Evolutionary conservation across 805 yeast genomes (phyloP).

Genomic region (Hanseniaspora jakobsenii): DNA sequence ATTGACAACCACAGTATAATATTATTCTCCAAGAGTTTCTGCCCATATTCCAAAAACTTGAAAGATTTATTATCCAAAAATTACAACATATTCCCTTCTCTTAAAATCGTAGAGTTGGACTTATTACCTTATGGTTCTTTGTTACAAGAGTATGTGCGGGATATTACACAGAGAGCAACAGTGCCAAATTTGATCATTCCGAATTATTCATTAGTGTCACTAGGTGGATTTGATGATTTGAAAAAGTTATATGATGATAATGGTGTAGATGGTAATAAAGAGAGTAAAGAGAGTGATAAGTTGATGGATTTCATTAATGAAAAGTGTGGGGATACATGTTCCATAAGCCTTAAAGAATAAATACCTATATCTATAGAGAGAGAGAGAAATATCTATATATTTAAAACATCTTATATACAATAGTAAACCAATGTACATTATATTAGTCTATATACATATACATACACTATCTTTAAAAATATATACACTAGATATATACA

Average conservation of each 20-base stretch:
- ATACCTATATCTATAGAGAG: too few species aligned
- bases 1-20: conserved; percentile 48
- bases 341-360: background rate
- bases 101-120: conserved; percentile 70
- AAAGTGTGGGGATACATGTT: background rate
- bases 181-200: conserved; percentile 76
- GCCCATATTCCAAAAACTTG: conserved; percentile 67
- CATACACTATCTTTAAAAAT: background rate
- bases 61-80: conserved; percentile 48
- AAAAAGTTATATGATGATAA: conserved; percentile 40
- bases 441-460: too few species aligned
- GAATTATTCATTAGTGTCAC: conserved; percentile 43
- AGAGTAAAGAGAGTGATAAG: too few species aligned
- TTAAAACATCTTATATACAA: too few species aligned
- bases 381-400: too few species aligned
- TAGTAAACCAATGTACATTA: too few species aligned
- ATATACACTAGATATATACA: too few species aligned
- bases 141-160: conserved; percentile 60
- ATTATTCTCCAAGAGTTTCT: conserved; percentile 41
- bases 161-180: conserved; percentile 63
- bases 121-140: conserved; percentile 61
- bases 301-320: background rate
- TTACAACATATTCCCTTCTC: conserved; percentile 62
- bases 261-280: background rate
- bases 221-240: conserved; percentile 88